Conservation (phyloP, 495 filamentous ascomycete species). For the Aeminium ludgeri region DNA sequence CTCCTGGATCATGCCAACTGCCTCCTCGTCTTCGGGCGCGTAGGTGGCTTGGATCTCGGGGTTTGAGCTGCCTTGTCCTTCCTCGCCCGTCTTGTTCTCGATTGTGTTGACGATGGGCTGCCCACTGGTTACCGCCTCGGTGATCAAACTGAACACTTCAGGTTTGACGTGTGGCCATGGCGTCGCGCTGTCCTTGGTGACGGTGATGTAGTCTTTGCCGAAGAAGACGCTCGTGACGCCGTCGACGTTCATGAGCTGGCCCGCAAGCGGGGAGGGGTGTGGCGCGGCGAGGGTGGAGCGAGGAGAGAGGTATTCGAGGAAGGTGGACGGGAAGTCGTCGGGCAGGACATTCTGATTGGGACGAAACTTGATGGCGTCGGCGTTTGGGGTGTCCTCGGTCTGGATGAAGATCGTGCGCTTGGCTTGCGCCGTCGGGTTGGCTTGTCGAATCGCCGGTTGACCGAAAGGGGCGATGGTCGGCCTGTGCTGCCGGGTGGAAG, state of each 20-base stretch:
- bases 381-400: slow-evolving; percentile 83
- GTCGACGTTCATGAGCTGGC: slow-evolving; percentile 75
- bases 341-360: slow-evolving; percentile 74
- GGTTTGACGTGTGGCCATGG: slow-evolving; percentile 93
- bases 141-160: slow-evolving; percentile 88
- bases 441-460: background rate
- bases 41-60: slow-evolving; percentile 29
- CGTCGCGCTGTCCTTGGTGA: slow-evolving; percentile 71
- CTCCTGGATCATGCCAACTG: slow-evolving; percentile 96
- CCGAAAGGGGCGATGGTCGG: slow-evolving; percentile 4
- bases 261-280: slow-evolving; percentile 83
- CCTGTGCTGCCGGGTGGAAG: slow-evolving; percentile 5
- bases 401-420: slow-evolving; percentile 86
- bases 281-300: slow-evolving; percentile 76
- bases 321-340: slow-evolving; percentile 48
- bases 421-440: slow-evolving; percentile 2
- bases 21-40: slow-evolving; percentile 77
- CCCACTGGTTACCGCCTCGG: slow-evolving; percentile 68
- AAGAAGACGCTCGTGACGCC: slow-evolving; percentile 91
- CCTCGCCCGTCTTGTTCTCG: slow-evolving; percentile 39
- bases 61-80: slow-evolving; percentile 28
- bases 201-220: slow-evolving; percentile 87
- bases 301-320: slow-evolving; percentile 79
- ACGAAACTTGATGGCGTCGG: slow-evolving; percentile 85
- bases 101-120: slow-evolving; percentile 62